Evolutionary conservation across 108 stramenopile genomes (phyloP), one percentile per base, ranked within the genome.

Genomic region (Bacterosira constricta): DNA sequence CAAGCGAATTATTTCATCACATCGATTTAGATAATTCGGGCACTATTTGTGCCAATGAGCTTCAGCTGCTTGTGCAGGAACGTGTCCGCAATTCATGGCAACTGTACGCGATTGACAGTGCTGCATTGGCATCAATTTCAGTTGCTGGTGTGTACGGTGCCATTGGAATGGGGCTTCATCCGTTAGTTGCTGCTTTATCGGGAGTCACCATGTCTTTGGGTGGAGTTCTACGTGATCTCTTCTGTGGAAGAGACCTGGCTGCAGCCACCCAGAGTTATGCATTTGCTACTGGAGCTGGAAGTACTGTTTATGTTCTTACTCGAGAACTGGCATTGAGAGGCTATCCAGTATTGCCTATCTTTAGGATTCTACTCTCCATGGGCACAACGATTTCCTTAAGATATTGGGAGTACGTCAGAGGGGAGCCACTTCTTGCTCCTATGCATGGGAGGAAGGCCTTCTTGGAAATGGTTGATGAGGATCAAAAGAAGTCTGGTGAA

Each of bases 141-240:
- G 74, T 82, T 6, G 62, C 59, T 31, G 81, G 60, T 12, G 81
- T 66, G 6, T 51, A 76, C 13, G 57, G 49, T 13, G 81, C 71
- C 12, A 47, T 77, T 49, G 52, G 31, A 8, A 38, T 50, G 36
- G 76, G 76, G 1, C 25, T 82, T 0, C 76, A 72, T 38, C 81
- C 81, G 8, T 9, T 72, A 0, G 59, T 82, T 18, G 64, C 65
- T 23, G 54, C 71, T 34, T 29, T 65, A 1, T 44, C 66, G 15
- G 81, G 81, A 11, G 46, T 82, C 27, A 77, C 76, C 4, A 77
- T 73, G 30, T 71, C 62, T 36, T 66, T 82, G 65, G 81, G 81
- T 17, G 81, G 81, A 21, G 55, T 82, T 9, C 13, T 73, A 10
- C 70, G 81, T 20, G 81, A 82, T 65, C 18, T 82, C 15, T 41